A percentile compares a stretch with the other conserved stretches of the same genome.
Evolutionary conservation across 495 filamentous ascomycete species (phyloP).

Genomic region (Trichoderma virens): DNA sequence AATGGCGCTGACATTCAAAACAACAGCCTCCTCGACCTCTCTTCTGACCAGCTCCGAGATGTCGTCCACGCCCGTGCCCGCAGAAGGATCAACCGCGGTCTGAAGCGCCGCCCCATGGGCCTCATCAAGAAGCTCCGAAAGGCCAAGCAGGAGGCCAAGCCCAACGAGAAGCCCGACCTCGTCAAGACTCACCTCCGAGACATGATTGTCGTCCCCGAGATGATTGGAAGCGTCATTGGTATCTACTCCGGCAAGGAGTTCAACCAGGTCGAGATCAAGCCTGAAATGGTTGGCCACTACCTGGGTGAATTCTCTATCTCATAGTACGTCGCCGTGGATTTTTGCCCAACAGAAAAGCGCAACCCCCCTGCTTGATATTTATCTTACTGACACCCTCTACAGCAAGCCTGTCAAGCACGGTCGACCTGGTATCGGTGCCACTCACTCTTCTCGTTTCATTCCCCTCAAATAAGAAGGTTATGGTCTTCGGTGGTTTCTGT

Average conservation of each 20-base stretch:
- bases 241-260: conserved; percentile 99
- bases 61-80: conserved; percentile 98
- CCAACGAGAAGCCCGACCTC: conserved; percentile 97
- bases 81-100: conserved; percentile 96
- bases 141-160: conserved; percentile 98
- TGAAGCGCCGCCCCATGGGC: conserved; percentile 99
- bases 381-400: conserved; percentile 33
- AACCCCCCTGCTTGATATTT: not conserved
- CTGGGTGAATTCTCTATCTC: conserved; percentile 98
- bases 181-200: conserved; percentile 99
- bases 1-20: conserved; percentile 4
- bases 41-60: conserved; percentile 96
- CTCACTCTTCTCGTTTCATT: conserved; percentile 99
- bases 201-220: conserved; percentile 99
- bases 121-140: conserved; percentile 99
- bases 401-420: conserved; percentile 99
- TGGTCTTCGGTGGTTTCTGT: conserved; percentile 31
- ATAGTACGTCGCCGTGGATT: conserved; percentile 62
- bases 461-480: conserved; percentile 77
- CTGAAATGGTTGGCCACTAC: conserved; percentile 99
- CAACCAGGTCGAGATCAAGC: conserved; percentile 99
- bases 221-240: conserved; percentile 96
- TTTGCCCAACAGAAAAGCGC: not conserved
- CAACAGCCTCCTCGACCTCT: conserved; percentile 85
- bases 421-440: conserved; percentile 99